Evolutionary conservation across 768 basidiomycete genomes (phyloP).

Genomic region (Rubroboletus satanas): DNA sequence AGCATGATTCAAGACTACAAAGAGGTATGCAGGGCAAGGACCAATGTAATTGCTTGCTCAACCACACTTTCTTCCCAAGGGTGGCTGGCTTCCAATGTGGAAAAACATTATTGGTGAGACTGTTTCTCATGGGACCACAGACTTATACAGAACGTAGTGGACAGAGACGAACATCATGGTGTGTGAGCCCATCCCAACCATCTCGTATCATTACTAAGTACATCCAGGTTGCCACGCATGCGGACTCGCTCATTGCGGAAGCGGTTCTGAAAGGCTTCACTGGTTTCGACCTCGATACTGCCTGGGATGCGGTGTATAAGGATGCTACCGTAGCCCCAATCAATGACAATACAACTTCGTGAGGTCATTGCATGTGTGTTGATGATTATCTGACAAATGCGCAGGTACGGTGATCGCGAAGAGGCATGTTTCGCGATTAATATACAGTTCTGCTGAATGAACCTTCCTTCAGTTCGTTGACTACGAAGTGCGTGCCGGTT

Average conservation of each 20-base stretch:
- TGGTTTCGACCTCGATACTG: slow-evolving; percentile 58
- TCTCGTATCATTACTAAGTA: neutral
- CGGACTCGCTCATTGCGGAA: slow-evolving; percentile 73
- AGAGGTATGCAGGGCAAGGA: slow-evolving; percentile 40
- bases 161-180: slow-evolving; percentile 83
- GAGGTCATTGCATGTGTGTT: slow-evolving; percentile 13
- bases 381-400: neutral
- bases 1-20: slow-evolving; percentile 80
- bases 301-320: slow-evolving; percentile 74
- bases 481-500: slow-evolving; percentile 77
- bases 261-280: slow-evolving; percentile 63
- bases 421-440: slow-evolving; percentile 41
- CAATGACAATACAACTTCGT: slow-evolving; percentile 52
- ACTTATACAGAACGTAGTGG: neutral
- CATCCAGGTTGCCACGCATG: slow-evolving; percentile 67
- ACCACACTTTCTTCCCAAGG: slow-evolving; percentile 29
- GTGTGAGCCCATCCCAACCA: neutral
- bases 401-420: slow-evolving; percentile 67
- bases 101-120: slow-evolving; percentile 69
- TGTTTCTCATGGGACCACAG: neutral
- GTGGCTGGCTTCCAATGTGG: slow-evolving; percentile 90
- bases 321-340: slow-evolving; percentile 63
- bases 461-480: slow-evolving; percentile 51
- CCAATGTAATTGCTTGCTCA: neutral
- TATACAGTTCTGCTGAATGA: neutral